These are phyloP conservation scores for Calendula officinalis DNA, from an alignment of 129 eudicot genomes.

Conservation along the genomic window DNA sequence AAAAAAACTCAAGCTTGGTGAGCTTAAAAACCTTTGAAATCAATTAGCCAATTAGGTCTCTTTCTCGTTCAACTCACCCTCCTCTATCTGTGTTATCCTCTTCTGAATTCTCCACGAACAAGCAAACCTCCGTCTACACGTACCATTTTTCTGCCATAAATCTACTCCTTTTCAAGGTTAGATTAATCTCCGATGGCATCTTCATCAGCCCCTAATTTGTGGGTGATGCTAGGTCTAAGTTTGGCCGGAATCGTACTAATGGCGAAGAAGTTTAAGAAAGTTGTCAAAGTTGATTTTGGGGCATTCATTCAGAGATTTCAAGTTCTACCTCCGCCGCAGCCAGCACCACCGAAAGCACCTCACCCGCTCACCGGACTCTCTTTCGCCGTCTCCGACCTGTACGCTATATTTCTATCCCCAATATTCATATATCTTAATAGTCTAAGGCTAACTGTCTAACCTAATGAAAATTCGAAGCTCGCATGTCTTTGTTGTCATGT, in stretches of 20 bases:
- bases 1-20: background rate
- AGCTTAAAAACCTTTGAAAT: constrained; percentile 14
- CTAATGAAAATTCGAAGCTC: too few species aligned
- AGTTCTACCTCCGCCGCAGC: constrained; percentile 95
- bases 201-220: constrained; percentile 56
- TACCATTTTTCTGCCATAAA: background rate
- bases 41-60: constrained; percentile 31
- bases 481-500: too few species aligned
- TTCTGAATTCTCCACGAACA: background rate
- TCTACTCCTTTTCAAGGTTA: background rate
- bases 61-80: constrained; percentile 16
- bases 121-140: background rate
- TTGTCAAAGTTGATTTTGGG: constrained; percentile 65
- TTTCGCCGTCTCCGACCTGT: constrained; percentile 93
- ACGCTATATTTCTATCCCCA: background rate
- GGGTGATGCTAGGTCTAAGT: constrained; percentile 89
- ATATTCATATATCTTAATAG: too few species aligned
- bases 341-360: constrained; percentile 96
- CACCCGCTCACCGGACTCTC: constrained; percentile 79
- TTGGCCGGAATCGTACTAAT: constrained; percentile 76
- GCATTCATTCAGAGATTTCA: constrained; percentile 64
- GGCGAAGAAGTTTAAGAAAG: constrained; percentile 69
- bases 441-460: too few species aligned
- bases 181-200: constrained; percentile 49
- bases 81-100: constrained; percentile 4